Conservation (phyloP, 2,329 filamentous ascomycete species). For the Xylaria sp. region DNA sequence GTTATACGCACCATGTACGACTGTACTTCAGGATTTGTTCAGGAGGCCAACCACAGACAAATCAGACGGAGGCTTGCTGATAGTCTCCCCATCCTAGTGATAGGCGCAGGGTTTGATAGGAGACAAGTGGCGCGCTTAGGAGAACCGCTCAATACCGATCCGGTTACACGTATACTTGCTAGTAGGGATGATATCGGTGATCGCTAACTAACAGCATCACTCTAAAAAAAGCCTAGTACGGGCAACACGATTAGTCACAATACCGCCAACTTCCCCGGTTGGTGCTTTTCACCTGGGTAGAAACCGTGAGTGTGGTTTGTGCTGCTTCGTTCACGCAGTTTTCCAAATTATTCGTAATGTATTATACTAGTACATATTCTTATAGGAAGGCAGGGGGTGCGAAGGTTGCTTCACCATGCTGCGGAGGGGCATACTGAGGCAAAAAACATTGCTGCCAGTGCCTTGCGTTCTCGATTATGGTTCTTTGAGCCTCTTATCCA, state of each 20-base stretch:
- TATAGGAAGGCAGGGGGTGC: neutral
- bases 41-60: conserved; percentile 12
- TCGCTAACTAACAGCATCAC: conserved; percentile 17
- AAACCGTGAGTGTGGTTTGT: neutral
- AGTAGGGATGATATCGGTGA: conserved; percentile 15
- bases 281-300: conserved; percentile 2
- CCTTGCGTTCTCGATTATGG: neutral
- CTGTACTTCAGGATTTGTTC: neutral
- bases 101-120: conserved; percentile 44
- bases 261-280: conserved; percentile 27
- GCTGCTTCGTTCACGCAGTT: conserved; percentile 4
- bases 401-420: neutral
- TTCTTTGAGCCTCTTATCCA: neutral
- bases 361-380: neutral
- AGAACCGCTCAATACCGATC: conserved; percentile 21
- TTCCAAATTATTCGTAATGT: conserved; percentile 14
- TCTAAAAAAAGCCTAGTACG: neutral
- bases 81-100: conserved; percentile 22
- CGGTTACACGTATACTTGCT: conserved; percentile 24
- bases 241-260: conserved; percentile 1
- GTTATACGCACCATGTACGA: neutral
- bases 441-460: neutral
- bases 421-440: neutral
- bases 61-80: neutral
- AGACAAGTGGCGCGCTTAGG: conserved; percentile 48